Base-by-base conservation (phyloP, 2,329 filamentous ascomycete genomes). In the Penicillium sp. region DNA sequence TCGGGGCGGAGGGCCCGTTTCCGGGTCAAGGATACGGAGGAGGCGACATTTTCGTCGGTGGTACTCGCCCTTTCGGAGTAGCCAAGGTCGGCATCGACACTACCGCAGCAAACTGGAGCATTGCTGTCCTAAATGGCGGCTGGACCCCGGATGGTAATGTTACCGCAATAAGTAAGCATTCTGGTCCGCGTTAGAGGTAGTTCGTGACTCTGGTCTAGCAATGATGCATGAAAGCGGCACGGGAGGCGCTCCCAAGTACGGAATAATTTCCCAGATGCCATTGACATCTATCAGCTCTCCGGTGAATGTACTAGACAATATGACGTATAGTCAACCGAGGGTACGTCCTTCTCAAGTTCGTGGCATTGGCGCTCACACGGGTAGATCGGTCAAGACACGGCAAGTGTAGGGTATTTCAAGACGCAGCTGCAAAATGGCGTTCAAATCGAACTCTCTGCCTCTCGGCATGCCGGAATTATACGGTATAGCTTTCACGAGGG, bases 391-490 rank as follows among this genome's bases (percentile, higher is more conserved):
- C 83, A 78, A 26, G 85, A 89, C 11, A 75, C 80, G 11, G 86
- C 88, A 1, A 80, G 79, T 48, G 88, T 89, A 1, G 89, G 89
- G 0, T 87, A 88, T 65, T 91, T 90, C 70, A 83, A 82, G 52
- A 82, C 90, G 51, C 84, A 81, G 0, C 74, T 91, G 50, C 78
- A 84, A 61, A 84, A 80, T 48, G 84, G 84, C 1, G 81, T 90
- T 55, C 77, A 81, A n/a, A 84, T 84, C 3, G 87, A 90, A 66
- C 87, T 90, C 81, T 90, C 89, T 0, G 82, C 84, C 0, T 83
- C 87, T 0, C 83, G 87, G n/a, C 87, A 86, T 67, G 81, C 86
- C 1, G 85, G 87, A 0, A 75, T 91, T 4, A 89, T 90, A 70
- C 81, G 83, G 29, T 89, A 90, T 69, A 85, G 81, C 0, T 91